Percentiles rank a stretch among this genome's conserved stretches.
Conservation (phyloP, 2,329 filamentous ascomycete genomes). For the Chrysoporthe cubensis region DNA sequence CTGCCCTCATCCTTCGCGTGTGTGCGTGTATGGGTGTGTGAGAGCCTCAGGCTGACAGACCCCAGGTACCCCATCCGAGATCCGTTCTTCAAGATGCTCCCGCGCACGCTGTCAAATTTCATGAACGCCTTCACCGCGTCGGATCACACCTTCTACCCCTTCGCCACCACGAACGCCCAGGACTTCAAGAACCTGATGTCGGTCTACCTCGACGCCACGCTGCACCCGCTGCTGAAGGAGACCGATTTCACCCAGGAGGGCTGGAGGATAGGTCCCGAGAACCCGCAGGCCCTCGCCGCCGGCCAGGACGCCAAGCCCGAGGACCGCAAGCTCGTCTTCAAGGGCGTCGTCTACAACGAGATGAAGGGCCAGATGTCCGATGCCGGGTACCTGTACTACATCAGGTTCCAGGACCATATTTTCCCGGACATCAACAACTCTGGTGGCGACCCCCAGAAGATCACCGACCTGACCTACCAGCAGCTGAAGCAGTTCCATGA, state of each 20-base stretch:
- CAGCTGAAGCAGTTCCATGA: conserved; percentile 87
- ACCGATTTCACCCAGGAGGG: conserved; percentile 96
- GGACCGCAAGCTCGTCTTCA: conserved; percentile 81
- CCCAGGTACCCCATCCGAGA: conserved; percentile 91
- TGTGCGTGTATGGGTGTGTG: background rate
- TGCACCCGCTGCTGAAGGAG: conserved; percentile 85
- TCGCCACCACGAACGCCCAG: conserved; percentile 93
- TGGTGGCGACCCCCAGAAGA: conserved; percentile 93
- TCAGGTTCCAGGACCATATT: conserved; percentile 91
- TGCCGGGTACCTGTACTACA: conserved; percentile 94
- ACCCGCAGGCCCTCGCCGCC: conserved; percentile 64
- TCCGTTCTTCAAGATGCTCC: conserved; percentile 99
- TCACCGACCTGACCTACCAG: conserved; percentile 91
- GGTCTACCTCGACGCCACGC: conserved; percentile 92
- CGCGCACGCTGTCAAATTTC: conserved; percentile 96
- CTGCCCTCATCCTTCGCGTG: background rate
- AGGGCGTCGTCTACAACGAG: conserved; percentile 98
- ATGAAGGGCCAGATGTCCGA: conserved; percentile 99
- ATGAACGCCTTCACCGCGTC: conserved; percentile 99
- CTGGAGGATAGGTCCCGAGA: conserved; percentile 93
- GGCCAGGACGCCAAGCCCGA: conserved; percentile 51
- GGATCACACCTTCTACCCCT: conserved; percentile 96
- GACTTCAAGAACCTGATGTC: conserved; percentile 96
- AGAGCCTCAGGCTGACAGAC: conserved; percentile 35
- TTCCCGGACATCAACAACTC: conserved; percentile 96